Percentiles rank a stretch among this genome's conserved stretches.
Evolutionary conservation across 225 moss, liverwort and hornwort genomes (phyloP).

Genomic region (Bryoerythrophyllum caledonicum): DNA sequence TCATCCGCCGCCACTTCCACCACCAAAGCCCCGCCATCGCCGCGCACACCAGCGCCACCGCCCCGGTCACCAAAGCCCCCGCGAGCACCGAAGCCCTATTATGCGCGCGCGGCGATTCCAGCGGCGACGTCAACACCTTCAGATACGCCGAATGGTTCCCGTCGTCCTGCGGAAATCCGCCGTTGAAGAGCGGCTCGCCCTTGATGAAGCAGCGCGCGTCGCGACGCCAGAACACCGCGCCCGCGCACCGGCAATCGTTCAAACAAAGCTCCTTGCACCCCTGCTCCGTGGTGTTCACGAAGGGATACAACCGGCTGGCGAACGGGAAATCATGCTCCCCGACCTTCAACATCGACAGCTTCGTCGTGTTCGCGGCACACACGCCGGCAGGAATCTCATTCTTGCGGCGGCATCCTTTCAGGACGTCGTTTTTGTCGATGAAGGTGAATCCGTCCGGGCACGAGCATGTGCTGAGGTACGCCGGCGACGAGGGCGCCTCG

Average conservation of each 20-base stretch:
- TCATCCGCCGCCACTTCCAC: constrained; percentile 11
- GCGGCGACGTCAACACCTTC: constrained; percentile 19
- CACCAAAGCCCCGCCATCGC: background rate
- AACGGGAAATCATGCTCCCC: constrained; percentile 43
- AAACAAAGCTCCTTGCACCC: background rate
- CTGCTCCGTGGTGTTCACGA: background rate
- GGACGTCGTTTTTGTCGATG: constrained; percentile 2
- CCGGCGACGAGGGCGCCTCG: constrained; percentile 4
- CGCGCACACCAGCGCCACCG: background rate
- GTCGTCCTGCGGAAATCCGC: constrained; percentile 30
- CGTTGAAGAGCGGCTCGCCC: constrained; percentile 41
- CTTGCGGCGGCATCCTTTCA: constrained; percentile 26
- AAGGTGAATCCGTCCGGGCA: constrained; percentile 24
- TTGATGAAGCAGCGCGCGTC: constrained; percentile 23
- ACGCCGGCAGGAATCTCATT: constrained; percentile 9
- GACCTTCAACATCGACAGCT: constrained; percentile 12
- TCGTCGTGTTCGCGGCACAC: constrained; percentile 20
- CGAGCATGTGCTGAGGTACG: constrained; percentile 13
- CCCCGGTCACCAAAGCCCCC: background rate
- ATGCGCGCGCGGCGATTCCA: background rate
- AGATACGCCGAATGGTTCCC: constrained; percentile 44
- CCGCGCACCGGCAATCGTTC: constrained; percentile 31
- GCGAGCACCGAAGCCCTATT: background rate
- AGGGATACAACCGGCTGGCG: constrained; percentile 21
- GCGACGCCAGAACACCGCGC: constrained; percentile 26